Conservation (phyloP, 2,329 filamentous ascomycete species). For the Penicillium sp. region DNA sequence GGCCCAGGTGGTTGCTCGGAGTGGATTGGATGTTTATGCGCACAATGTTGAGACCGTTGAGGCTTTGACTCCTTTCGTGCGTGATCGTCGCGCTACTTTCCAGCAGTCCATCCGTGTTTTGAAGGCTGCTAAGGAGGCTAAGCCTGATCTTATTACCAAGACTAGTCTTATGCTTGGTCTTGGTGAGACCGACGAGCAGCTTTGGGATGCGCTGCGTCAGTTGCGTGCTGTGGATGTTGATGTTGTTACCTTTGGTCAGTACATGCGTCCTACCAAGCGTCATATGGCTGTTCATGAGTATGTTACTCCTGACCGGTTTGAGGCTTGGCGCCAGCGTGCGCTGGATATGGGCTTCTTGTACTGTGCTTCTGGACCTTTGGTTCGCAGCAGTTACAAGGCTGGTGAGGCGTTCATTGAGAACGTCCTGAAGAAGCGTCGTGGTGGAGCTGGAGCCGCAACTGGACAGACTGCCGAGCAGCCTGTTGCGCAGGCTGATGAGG, state of each 20-base stretch:
- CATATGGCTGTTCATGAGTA: conserved; percentile 98
- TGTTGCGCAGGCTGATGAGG: conserved; percentile 25
- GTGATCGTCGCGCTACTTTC: conserved; percentile 88
- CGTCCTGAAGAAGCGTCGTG: conserved; percentile 76
- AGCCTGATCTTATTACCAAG: conserved; percentile 87
- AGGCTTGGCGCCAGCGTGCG: conserved; percentile 85
- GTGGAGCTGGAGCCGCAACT: conserved; percentile 21
- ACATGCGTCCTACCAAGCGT: conserved; percentile 97
- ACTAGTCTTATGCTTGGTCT: conserved; percentile 96
- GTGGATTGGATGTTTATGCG: conserved; percentile 91
- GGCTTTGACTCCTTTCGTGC: conserved; percentile 81
- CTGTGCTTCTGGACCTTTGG: conserved; percentile 88
- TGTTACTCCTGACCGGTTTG: conserved; percentile 86
- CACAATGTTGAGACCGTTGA: conserved; percentile 98
- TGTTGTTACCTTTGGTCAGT: conserved; percentile 98
- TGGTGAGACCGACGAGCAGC: conserved; percentile 84
- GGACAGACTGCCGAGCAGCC: conserved; percentile 29
- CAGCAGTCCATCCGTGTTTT: conserved; percentile 80
- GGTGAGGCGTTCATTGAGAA: conserved; percentile 99
- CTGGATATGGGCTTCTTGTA: conserved; percentile 96
- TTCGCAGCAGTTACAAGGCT: conserved; percentile 95
- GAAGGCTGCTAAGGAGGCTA: conserved; percentile 75
- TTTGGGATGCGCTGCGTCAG: conserved; percentile 76
- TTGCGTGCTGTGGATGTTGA: conserved; percentile 80
- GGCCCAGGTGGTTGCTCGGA: conserved; percentile 79